Evolutionary conservation across 2,329 filamentous ascomycete genomes (phyloP).

Genomic region (Alternaria longipes): DNA sequence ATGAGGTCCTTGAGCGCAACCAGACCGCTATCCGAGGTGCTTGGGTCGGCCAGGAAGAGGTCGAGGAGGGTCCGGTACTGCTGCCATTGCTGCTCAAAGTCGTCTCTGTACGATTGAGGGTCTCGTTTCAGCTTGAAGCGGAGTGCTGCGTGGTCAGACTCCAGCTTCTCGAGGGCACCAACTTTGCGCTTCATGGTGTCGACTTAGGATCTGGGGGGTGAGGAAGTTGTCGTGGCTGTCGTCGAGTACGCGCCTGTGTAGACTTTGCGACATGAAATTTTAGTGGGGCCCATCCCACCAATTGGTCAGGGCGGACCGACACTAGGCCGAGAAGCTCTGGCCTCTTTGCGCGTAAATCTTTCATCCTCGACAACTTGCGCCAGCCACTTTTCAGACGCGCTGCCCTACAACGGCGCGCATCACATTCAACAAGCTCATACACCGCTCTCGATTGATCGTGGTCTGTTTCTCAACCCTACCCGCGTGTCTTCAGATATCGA

Average conservation of each 20-base stretch:
- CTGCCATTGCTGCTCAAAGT: constrained; percentile 86
- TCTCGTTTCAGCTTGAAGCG: constrained; percentile 78
- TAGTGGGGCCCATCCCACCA: constrained; percentile 22
- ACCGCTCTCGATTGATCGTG: background rate
- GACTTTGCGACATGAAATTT: constrained; percentile 30
- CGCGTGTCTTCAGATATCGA: constrained; percentile 14
- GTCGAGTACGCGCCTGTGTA: constrained; percentile 10
- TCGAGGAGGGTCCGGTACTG: constrained; percentile 92
- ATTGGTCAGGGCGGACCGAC: constrained; percentile 24
- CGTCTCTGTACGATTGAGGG: constrained; percentile 81
- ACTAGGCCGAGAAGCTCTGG: constrained; percentile 26
- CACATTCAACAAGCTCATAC: constrained; percentile 3
- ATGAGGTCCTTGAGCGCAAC: constrained; percentile 90
- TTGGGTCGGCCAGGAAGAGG: constrained; percentile 86
- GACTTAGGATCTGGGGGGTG: background rate
- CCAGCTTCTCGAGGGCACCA: constrained; percentile 92
- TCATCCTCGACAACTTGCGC: constrained; percentile 10
- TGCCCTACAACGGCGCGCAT: constrained; percentile 13
- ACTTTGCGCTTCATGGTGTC: constrained; percentile 80
- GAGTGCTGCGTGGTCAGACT: constrained; percentile 76
- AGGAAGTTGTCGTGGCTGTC: background rate
- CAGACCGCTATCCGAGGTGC: constrained; percentile 78
- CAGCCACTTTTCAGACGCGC: constrained; percentile 10
- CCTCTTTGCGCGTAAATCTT: constrained; percentile 19
- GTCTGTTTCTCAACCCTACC: background rate